Evolutionary conservation across 805 yeast genomes (phyloP).

Genomic region (Cyberlindnera maclurae): DNA sequence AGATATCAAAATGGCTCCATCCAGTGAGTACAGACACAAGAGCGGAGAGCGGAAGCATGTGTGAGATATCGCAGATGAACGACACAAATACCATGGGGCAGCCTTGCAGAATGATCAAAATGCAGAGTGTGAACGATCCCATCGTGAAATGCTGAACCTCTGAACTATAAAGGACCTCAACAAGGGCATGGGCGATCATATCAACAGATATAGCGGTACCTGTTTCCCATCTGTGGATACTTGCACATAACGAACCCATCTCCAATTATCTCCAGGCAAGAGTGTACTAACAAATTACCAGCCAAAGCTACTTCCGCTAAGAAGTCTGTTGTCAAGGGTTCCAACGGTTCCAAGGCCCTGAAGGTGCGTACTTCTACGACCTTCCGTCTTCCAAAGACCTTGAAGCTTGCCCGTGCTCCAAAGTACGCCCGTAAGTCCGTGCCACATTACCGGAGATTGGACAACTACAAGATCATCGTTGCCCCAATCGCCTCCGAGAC

Average conservation of each 20-base stretch:
- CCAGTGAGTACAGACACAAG: constrained; percentile 29
- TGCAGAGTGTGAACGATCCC: too few relatives aligned
- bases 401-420: constrained; percentile 90
- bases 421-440: constrained; percentile 92
- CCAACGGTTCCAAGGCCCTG: constrained; percentile 80
- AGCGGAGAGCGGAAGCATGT: neutral
- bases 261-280: too few relatives aligned
- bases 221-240: too few relatives aligned
- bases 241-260: too few relatives aligned
- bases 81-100: too few relatives aligned
- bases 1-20: constrained; percentile 37
- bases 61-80: neutral
- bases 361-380: constrained; percentile 94
- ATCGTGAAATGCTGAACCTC: too few relatives aligned
- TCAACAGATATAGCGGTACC: too few relatives aligned
- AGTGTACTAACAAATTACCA: constrained; percentile 19
- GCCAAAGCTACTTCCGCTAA: constrained; percentile 94
- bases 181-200: too few relatives aligned
- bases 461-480: constrained; percentile 89
- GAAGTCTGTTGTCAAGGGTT: constrained; percentile 98
- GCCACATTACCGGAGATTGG: constrained; percentile 96
- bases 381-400: constrained; percentile 97
- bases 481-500: constrained; percentile 96
- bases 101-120: too few relatives aligned
- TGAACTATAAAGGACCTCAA: too few relatives aligned